Conservation (phyloP, 2,329 filamentous ascomycete genomes). For the Cercospora zeae-maydis region DNA sequence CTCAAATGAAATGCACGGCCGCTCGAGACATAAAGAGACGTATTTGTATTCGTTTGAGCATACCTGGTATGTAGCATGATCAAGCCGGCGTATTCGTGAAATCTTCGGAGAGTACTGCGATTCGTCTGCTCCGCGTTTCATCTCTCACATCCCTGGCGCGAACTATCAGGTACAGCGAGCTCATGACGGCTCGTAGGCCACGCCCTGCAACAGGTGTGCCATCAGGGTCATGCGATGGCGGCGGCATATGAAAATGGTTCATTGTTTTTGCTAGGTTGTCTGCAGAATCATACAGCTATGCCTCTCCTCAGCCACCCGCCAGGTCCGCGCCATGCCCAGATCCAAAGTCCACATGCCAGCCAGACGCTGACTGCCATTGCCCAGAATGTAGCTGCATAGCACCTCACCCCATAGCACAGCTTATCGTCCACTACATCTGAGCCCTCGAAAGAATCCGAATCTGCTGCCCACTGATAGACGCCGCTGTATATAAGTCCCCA, state of each 20-base stretch:
- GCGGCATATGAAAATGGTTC: neutral
- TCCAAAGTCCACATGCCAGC: slow-evolving; percentile 67
- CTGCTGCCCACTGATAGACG: slow-evolving; percentile 68
- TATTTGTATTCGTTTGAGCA: neutral
- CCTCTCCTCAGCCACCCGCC: slow-evolving; percentile 73
- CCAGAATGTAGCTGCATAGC: slow-evolving; percentile 82
- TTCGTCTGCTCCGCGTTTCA: neutral
- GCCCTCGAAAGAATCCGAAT: slow-evolving; percentile 36
- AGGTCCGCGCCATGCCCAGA: slow-evolving; percentile 76
- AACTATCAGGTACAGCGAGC: neutral
- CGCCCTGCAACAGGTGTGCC: neutral
- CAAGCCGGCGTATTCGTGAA: neutral
- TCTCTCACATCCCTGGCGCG: neutral
- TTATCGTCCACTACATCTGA: slow-evolving; percentile 42
- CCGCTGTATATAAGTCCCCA: slow-evolving; percentile 88
- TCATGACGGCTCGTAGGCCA: neutral
- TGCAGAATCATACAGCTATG: slow-evolving; percentile 56
- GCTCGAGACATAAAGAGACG: neutral
- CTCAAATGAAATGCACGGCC: neutral
- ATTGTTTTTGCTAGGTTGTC: neutral
- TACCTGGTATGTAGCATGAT: neutral
- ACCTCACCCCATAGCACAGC: slow-evolving; percentile 76
- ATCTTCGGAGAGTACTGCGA: neutral
- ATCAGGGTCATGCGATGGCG: neutral
- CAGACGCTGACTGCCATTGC: slow-evolving; percentile 77